Evolutionary conservation across 2,329 filamentous ascomycete species (phyloP), one percentile per base, ranked within the genome.

Genomic region (Cladosporium sp.): DNA sequence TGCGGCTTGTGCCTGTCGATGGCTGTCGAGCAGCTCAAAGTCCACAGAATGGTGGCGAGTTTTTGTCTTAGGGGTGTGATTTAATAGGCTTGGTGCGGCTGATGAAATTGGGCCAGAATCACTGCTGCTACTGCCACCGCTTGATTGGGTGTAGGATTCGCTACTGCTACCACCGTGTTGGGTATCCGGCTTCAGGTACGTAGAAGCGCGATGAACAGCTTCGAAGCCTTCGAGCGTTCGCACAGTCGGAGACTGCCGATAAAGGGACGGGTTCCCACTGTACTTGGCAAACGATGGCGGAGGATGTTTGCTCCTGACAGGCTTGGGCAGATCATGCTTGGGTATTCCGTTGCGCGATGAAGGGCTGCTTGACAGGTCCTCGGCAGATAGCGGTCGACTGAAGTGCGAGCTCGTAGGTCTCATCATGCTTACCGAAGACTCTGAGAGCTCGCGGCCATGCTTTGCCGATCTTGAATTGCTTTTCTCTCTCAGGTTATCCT

Each of bases 1-100:
- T 17, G 78, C 78, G 34, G 77, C 78, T 62, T 80, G 78, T 5
- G 78, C 80, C 56, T 78, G 67, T 34, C 78, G 77, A 62, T 80
- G 77, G 59, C 67, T 78, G 57, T 78, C 72, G 58, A 80, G 74
- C 25, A 79, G 67, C 43, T 72, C 66, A 11, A 73, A 61, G 49
- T 72, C 70, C 2, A 59, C 59, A 19, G 69, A 67, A 30, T 63
- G 60, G 25, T 66, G 55, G 34, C 63, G 60, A 19, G 62, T 62
- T 19, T 60, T 57, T 37, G 56, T 17, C 22, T 47, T 58, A 19
- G 28, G 25, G 15, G 28, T 37, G 2, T 55, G 30, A 19, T n/a
- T 66, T 7, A 69, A 60, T 11, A 70, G 54, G 17, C 40, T 47
- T 9, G 69, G 68, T 47, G 70, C 66, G 12, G 65, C 61, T 38